These are phyloP conservation scores for Lasiodiplodia sp. DNA, from an alignment of 2,329 filamentous ascomycete genomes.

Conservation along the genomic window DNA sequence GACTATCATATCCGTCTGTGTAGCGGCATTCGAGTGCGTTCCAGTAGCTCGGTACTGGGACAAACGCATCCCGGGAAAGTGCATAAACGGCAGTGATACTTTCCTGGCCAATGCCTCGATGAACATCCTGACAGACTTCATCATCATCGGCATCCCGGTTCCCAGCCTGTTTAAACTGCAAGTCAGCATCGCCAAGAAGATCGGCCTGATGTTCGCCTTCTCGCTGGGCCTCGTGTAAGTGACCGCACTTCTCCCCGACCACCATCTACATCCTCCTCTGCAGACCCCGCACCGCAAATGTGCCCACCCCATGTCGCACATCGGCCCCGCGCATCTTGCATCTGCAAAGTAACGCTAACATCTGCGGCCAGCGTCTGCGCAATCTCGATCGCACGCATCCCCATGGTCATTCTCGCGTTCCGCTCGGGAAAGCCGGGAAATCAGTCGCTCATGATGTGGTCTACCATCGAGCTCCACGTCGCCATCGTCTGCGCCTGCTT, in stretches of 20 bases:
- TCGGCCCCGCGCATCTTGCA: no score
- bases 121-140: constrained; percentile 34
- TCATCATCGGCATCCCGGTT: constrained; percentile 38
- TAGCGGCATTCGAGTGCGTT: constrained; percentile 45
- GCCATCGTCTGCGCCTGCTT: constrained; percentile 45
- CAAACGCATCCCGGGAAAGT: constrained; percentile 37
- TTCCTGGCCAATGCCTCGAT: constrained; percentile 16
- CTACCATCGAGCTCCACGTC: constrained; percentile 42
- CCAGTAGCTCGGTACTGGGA: constrained; percentile 47
- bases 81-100: constrained; percentile 32
- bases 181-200: constrained; percentile 1
- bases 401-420: constrained; percentile 31
- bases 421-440: constrained; percentile 4
- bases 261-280: no score
- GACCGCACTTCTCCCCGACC: no score
- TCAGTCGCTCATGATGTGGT: constrained; percentile 34
- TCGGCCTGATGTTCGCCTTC: constrained; percentile 7
- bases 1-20: constrained; percentile 37
- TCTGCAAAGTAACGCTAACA: neutral
- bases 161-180: constrained; percentile 32
- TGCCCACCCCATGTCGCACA: neutral
- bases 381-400: constrained; percentile 39
- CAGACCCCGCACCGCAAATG: neutral
- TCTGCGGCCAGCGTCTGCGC: constrained; percentile 35
- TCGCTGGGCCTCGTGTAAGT: constrained; percentile 19